phyloP scores from a whole-genome alignment of 2,329 filamentous ascomycete species.

The Venturia pyrina region DNA sequence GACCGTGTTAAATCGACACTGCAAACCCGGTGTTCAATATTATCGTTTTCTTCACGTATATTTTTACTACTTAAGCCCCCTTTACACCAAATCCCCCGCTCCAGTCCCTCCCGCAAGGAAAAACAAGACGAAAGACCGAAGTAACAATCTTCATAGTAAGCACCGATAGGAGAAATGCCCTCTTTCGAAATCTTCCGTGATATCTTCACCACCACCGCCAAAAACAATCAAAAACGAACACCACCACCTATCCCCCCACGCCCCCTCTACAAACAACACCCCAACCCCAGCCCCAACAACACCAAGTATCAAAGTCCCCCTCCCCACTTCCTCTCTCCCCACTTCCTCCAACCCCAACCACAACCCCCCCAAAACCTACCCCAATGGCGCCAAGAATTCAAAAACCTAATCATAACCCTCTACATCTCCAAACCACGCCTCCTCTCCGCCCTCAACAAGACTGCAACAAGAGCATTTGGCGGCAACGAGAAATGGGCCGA shows the following conservation, averaged over 20 bases:
- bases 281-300: neutral
- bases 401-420: neutral
- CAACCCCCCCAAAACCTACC: neutral
- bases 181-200: neutral
- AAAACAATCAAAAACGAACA: neutral
- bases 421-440: neutral
- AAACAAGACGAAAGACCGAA: too few species aligned
- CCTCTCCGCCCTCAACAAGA: neutral
- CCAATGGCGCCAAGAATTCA: neutral
- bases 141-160: too few species aligned
- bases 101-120: too few species aligned
- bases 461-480: neutral
- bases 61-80: too few species aligned
- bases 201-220: neutral
- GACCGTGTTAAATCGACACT: too few species aligned
- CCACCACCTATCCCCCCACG: neutral
- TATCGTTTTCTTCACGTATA: too few species aligned
- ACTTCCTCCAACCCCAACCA: neutral
- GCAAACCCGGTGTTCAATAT: too few species aligned
- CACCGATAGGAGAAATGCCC: neutral
- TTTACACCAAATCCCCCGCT: too few species aligned
- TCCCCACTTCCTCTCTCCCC: neutral
- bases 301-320: neutral
- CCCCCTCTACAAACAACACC: neutral
- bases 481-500: neutral